phyloP scores from a whole-genome alignment of 2,329 filamentous ascomycete genomes.

The Alternaria alternata region DNA sequence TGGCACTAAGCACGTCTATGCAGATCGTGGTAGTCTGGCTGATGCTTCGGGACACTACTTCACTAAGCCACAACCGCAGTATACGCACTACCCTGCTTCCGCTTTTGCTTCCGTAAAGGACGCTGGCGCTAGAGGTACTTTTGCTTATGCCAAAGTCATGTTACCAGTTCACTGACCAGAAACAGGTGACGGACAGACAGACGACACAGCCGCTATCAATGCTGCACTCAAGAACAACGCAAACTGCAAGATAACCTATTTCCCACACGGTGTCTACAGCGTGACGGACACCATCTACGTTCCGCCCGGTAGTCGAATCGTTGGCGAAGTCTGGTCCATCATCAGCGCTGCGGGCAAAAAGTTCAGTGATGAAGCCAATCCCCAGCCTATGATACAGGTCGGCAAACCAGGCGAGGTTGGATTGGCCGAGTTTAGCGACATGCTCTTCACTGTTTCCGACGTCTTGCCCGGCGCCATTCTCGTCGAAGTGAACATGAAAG shows the following conservation, averaged over 20 bases:
- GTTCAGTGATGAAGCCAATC: neutral
- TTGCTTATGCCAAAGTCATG: neutral
- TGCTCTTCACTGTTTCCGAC: neutral
- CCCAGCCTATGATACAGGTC: neutral
- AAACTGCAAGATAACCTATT: neutral
- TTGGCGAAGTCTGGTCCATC: neutral
- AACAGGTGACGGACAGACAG: neutral
- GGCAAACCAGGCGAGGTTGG: neutral
- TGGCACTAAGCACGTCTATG: neutral
- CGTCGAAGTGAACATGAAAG: neutral
- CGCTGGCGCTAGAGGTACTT: neutral
- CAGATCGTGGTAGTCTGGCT: neutral
- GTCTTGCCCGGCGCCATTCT: neutral
- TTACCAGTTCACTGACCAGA: neutral
- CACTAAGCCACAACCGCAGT: neutral
- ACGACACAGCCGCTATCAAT: neutral
- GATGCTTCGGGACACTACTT: neutral
- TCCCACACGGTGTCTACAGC: neutral
- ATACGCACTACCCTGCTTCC: neutral
- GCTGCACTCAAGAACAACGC: neutral
- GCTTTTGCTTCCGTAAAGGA: neutral
- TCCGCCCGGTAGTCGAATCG: neutral
- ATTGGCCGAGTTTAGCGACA: neutral
- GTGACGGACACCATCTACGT: neutral
- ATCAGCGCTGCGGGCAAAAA: neutral